Conservation (phyloP, 1,139 yeast species). For the Pichia sp. region DNA sequence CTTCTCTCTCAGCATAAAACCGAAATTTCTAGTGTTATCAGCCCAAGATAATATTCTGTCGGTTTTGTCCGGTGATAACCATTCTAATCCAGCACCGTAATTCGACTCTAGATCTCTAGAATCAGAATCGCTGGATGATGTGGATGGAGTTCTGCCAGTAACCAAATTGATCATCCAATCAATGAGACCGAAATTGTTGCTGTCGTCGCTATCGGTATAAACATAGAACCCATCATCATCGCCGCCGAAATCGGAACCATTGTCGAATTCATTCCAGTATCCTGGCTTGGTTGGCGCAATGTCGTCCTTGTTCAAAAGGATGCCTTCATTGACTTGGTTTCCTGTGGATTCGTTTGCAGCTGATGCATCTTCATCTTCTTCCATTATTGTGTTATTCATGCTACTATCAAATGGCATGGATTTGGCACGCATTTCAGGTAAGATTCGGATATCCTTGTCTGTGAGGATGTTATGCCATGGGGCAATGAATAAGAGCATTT, state of each 20-base stretch:
- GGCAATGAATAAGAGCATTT: conserved; percentile 27
- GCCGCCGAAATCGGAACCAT: conserved; percentile 41
- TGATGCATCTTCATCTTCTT: background rate
- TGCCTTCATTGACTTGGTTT: conserved; percentile 21
- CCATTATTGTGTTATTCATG: background rate
- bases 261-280: conserved; percentile 75
- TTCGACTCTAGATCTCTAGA: conserved; percentile 46
- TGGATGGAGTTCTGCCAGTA: conserved; percentile 8
- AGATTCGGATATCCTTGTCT: conserved; percentile 36
- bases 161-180: conserved; percentile 24
- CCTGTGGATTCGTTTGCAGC: background rate
- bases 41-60: conserved; percentile 34
- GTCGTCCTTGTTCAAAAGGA: conserved; percentile 32
- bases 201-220: conserved; percentile 49
- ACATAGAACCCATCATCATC: conserved; percentile 27
- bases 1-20: conserved; percentile 12
- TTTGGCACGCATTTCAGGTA: conserved; percentile 28
- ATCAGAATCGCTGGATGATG: conserved; percentile 16
- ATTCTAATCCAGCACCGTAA: conserved; percentile 25
- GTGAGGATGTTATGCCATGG: conserved; percentile 36
- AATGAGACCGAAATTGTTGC: conserved; percentile 19
- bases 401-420: conserved; percentile 2
- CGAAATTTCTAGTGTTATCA: conserved; percentile 16
- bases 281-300: conserved; percentile 39
- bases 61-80: conserved; percentile 36